These are phyloP conservation scores for Ceratocystis albifundus DNA, from an alignment of 2,329 filamentous ascomycete species.

Conservation along the genomic window DNA sequence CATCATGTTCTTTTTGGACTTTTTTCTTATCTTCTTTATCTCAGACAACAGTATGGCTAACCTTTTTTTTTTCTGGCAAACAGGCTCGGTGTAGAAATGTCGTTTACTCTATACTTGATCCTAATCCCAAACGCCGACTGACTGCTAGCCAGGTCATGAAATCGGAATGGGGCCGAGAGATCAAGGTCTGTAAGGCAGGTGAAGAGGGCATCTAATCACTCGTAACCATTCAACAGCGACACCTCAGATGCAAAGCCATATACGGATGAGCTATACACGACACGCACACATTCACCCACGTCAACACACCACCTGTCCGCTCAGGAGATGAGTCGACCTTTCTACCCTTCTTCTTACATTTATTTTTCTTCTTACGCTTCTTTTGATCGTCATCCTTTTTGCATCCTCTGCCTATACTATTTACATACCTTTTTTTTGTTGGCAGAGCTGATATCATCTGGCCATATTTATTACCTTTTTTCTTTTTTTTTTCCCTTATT, in stretches of 20 bases:
- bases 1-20: not conserved
- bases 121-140: slow-evolving; percentile 82
- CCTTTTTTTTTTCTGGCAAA: slow-evolving; percentile 14
- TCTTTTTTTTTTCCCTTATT: slow-evolving; percentile 22
- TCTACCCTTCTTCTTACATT: not conserved
- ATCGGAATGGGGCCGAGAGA: slow-evolving; percentile 96
- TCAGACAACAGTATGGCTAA: slow-evolving; percentile 1
- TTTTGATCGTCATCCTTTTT: slow-evolving; percentile 15
- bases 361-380: slow-evolving; percentile 1
- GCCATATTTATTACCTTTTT: slow-evolving; percentile 12
- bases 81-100: slow-evolving; percentile 96
- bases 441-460: slow-evolving; percentile 11
- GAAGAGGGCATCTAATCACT: slow-evolving; percentile 71
- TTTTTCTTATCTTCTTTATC: slow-evolving; percentile 1
- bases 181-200: slow-evolving; percentile 91
- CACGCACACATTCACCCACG: slow-evolving; percentile 1
- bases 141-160: slow-evolving; percentile 94
- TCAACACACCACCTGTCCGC: not conserved
- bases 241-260: not conserved
- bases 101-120: slow-evolving; percentile 96
- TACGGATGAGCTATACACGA: slow-evolving; percentile 7
- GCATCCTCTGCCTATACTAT: slow-evolving; percentile 10
- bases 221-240: slow-evolving; percentile 4
- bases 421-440: slow-evolving; percentile 8
- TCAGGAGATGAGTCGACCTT: not conserved